phyloP scores from a whole-genome alignment of 169 alveolate species.

The Eimeria falciformis region DNA sequence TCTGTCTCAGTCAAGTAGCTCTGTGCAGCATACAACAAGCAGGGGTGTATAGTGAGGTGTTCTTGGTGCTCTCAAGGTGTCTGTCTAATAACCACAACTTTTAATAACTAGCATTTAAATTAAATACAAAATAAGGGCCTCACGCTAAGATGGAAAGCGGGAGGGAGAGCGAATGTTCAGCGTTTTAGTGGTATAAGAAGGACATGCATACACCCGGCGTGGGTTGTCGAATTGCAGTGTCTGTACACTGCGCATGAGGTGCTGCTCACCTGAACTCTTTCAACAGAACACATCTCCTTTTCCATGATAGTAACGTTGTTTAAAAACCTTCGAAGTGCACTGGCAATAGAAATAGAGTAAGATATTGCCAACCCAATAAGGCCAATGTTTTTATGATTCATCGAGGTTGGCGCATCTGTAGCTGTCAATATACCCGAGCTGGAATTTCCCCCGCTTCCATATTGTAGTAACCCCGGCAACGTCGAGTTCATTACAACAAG shows the following conservation, averaged over 20 bases:
- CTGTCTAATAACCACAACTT: too few relatives aligned
- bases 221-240: too few relatives aligned
- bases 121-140: too few relatives aligned
- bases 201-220: too few relatives aligned
- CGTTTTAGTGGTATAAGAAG: too few relatives aligned
- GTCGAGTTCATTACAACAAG: slow-evolving; percentile 69
- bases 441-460: not conserved
- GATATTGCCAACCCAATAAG: slow-evolving; percentile 80
- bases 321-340: slow-evolving; percentile 78
- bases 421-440: not conserved
- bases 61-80: too few relatives aligned
- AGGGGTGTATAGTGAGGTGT: not conserved
- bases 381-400: slow-evolving; percentile 7
- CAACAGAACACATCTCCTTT: slow-evolving; percentile 83
- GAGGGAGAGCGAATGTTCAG: too few relatives aligned
- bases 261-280: slow-evolving; percentile 75
- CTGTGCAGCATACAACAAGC: not conserved
- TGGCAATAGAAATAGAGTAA: slow-evolving; percentile 81
- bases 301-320: slow-evolving; percentile 78
- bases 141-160: too few relatives aligned
- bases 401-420: not conserved
- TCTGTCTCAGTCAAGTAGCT: slow-evolving; percentile 16
- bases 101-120: too few relatives aligned
- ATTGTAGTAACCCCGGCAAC: slow-evolving; percentile 24
- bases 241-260: too few relatives aligned